Evolutionary conservation across 2,329 filamentous ascomycete genomes (phyloP), one percentile per base, ranked within the genome.

Genomic region (Didymella lethalis): DNA sequence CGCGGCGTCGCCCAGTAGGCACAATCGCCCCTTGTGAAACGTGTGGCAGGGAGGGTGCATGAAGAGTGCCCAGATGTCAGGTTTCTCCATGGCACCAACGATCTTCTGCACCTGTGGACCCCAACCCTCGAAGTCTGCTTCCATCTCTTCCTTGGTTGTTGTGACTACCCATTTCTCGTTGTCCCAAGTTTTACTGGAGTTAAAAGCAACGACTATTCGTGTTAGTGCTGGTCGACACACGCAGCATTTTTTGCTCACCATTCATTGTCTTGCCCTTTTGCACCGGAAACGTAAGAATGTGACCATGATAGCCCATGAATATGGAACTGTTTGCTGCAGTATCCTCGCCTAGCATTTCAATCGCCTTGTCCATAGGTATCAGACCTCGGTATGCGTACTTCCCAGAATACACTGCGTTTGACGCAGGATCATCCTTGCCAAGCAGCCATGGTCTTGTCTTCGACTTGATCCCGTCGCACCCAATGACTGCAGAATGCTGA

Each of bases 391-490:
- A 90, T 36, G 85, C 88, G 71, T 86, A 86, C 63, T 88, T 86
- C 38, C 83, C 79, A 2, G 82, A 83, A 69, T 86, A 90, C 4
- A 77, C 73, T 0, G 86, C 79, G 29, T 80, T 70, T 0, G 82
- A 75, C 7, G 80, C 79, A 23, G 73, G 70, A 29, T 76, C 64
- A 16, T 75, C 68, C 16, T 79, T 72, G 0, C 85, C 85, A 7
- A 88, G 75, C 18, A 90, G 68, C 51, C 84, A 76, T 48, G 82
- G 74, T 18, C 88, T 79, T 3, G 84, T 80, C 7, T 79, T 77
- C 0, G 85, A 88, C 69, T 86, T 86, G 69, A 90, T 87, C 1
- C 88, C 88, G 69, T 90, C 88, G 68, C 86, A 89, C 11, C 85
- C 87, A 58, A 90, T 81, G 0, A 87, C 83, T 2, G 80, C 78